Evolutionary conservation across 176 grass and related monocot species (phyloP), one percentile per base, ranked within the genome.

Genomic region (Triticum urartu): DNA sequence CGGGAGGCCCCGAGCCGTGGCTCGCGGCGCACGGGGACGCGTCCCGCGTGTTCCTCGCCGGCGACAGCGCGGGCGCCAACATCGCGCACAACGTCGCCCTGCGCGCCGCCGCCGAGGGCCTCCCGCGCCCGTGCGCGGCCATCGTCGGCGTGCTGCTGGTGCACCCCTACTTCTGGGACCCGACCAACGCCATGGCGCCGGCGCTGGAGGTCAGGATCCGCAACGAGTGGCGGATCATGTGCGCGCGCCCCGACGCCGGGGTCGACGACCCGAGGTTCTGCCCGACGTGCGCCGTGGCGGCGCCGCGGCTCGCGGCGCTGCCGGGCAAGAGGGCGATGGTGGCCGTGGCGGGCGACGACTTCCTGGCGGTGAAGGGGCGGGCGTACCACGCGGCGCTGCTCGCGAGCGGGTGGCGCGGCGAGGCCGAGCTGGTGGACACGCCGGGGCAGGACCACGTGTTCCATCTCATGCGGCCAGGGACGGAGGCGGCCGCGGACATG

Each of bases 61-160:
- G 91, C 64, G 93, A 93, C 72, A 95, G 91, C 77, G 84, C 91
- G 0, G 93, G 93, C 25, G 91, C 70, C 0, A 95, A 95, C 84
- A 89, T 92, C 81, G 88, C 80, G 28, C 88, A 95, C 82, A 92
- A 92, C 80, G 69, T 84, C 2, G 83, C 85, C 43, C 71, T 91
- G 83, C 88, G 67, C 21, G 89, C 91, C 21, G 86, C 66, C 25
- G 73, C 47, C 50, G 84, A 85, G 34, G 79, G 25, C 7, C 40
- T 80, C 34, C 47, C 61, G 11, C 35, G 12, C 11, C 63, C 60
- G 4, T 26, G 14, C n/a, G 79, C 84, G 30, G 34, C 32, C 24
- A 85, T 95, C 60, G 50, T 42, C 64, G 90, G 86, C 63, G 35
- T 95, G 36, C 26, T 84, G 45, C 65, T 92, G 60, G 15, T 87